A percentile compares a stretch with the other conserved stretches of the same genome.
phyloP scores from a whole-genome alignment of 495 filamentous ascomycete species.

The Penicillium soppii region DNA sequence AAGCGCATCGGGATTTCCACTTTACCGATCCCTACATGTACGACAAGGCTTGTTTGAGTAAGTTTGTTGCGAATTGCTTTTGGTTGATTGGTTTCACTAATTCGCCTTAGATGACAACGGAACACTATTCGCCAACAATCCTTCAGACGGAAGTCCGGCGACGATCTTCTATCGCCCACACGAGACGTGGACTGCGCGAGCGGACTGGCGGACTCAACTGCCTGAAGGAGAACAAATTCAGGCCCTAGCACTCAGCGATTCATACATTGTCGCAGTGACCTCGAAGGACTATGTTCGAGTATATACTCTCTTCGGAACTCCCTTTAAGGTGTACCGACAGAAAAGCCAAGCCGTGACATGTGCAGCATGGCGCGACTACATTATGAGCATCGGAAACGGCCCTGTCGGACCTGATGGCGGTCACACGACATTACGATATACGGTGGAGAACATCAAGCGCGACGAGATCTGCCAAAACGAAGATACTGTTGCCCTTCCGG shows the following conservation, averaged over 20 bases:
- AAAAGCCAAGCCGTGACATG: conserved; percentile 93
- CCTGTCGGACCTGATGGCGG: conserved; percentile 75
- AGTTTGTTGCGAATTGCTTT: conserved; percentile 15
- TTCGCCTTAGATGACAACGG: conserved; percentile 67
- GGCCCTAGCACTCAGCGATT: conserved; percentile 89
- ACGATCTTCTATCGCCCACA: conserved; percentile 96
- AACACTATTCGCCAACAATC: conserved; percentile 79
- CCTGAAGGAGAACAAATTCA: conserved; percentile 78
- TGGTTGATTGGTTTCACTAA: conserved; percentile 24
- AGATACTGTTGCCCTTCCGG: conserved; percentile 81
- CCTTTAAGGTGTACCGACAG: conserved; percentile 82
- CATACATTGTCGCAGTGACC: conserved; percentile 84
- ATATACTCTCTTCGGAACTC: conserved; percentile 89
- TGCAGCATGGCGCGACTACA: conserved; percentile 88
- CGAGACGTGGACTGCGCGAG: conserved; percentile 89
- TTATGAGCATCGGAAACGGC: conserved; percentile 91
- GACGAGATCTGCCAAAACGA: conserved; percentile 92
- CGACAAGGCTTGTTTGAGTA: conserved; percentile 87
- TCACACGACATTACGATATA: conserved; percentile 71
- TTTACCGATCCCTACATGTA: conserved; percentile 93
- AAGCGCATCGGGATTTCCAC: conserved; percentile 89
- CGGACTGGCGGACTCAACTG: conserved; percentile 85
- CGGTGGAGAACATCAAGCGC: conserved; percentile 87
- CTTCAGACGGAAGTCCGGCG: conserved; percentile 65
- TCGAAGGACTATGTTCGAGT: conserved; percentile 83